Evolutionary conservation across 1,284 basidiomycete species (phyloP), one percentile per base, ranked within the genome.

Genomic region (Kalmanozyma brasiliensis): DNA sequence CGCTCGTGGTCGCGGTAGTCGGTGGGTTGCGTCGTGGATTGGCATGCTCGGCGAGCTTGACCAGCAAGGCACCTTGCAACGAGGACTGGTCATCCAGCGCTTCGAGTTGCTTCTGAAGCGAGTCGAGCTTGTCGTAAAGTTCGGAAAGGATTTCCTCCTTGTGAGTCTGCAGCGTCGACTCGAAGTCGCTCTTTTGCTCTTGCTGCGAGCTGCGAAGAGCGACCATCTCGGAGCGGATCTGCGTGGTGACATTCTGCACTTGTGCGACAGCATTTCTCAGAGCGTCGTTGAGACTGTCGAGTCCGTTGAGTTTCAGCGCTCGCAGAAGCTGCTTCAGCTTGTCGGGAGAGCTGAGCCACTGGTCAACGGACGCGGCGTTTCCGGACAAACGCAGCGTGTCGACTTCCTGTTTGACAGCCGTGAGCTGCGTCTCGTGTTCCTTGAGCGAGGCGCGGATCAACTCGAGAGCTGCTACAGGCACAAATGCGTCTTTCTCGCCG

Each of bases 1-100:
- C 23, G 16, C 36, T n/a, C 1, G 24, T 35, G 10, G 48, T 16
- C 14, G 47, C 16, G 11, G 40, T 16, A 10, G 44, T 26, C 8
- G 22, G 44, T 2, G 37, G 26, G 4, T 20, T 29, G 13, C 45
- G 60, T n/a, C 56, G 61, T 10, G 66, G 66, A 35, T 70, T 64
- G 24, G 56, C 56, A 26, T 70, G 57, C 36, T 71, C 61, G 16
- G 34, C 11, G 17, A 71, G 42, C 44, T 62, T 65, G 46, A 53
- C 53, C 29, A 71, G 43, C 32, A 71, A 38, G 5, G 67, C 67
- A 34, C 58, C 67, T 49, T 71, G 67, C 53, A 65, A 33, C 17
- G 67, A 49, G 14, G 47, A 34, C 51, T 66, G 67, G 33, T 61
- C 58, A 22, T 71, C 67, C 22, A 71, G 33, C 43, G 24, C 30